phyloP scores from a whole-genome alignment of 1,139 yeast species.

The Geotrichum macrosporum region DNA sequence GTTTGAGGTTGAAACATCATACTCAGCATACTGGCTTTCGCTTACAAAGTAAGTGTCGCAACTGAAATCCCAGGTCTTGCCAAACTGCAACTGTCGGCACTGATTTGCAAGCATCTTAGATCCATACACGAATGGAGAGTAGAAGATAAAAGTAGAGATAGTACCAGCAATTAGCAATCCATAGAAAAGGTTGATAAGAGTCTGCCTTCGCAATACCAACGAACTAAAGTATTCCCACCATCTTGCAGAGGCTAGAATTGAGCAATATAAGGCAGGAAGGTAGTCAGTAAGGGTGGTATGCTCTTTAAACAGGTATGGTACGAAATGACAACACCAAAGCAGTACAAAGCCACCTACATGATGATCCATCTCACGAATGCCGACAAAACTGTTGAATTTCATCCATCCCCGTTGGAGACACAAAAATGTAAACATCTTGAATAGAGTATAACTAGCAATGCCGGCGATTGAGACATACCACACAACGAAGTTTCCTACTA shows the following conservation, averaged over 20 bases:
- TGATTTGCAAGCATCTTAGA: conserved; percentile 22
- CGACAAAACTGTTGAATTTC: conserved; percentile 15
- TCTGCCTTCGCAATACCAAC: conserved; percentile 4
- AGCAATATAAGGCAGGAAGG: conserved; percentile 30
- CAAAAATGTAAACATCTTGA: conserved; percentile 26
- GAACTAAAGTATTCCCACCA: conserved; percentile 22
- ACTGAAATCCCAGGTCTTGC: conserved; percentile 31
- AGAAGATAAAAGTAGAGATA: conserved; percentile 18
- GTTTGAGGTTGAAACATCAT: conserved; percentile 23
- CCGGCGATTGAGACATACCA: conserved; percentile 41
- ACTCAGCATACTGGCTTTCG: conserved; percentile 16
- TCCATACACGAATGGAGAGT: conserved; percentile 30
- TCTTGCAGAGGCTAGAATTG: conserved; percentile 26
- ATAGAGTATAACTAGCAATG: conserved; percentile 22
- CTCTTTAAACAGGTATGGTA: conserved; percentile 20
- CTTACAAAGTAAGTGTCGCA: conserved; percentile 25
- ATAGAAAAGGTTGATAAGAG: conserved; percentile 10
- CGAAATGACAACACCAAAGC: conserved; percentile 28
- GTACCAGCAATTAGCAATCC: conserved; percentile 18
- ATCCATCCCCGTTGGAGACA: conserved; percentile 27
- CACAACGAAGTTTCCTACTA: conserved; percentile 55
- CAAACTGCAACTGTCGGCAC: conserved; percentile 29
- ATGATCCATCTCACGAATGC: conserved; percentile 27
- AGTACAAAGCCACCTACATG: conserved; percentile 29
- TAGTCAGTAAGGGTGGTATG: conserved; percentile 26